These are phyloP conservation scores for Phaseolus coccineus DNA, from an alignment of 331 rosid species.

Conservation along the genomic window DNA sequence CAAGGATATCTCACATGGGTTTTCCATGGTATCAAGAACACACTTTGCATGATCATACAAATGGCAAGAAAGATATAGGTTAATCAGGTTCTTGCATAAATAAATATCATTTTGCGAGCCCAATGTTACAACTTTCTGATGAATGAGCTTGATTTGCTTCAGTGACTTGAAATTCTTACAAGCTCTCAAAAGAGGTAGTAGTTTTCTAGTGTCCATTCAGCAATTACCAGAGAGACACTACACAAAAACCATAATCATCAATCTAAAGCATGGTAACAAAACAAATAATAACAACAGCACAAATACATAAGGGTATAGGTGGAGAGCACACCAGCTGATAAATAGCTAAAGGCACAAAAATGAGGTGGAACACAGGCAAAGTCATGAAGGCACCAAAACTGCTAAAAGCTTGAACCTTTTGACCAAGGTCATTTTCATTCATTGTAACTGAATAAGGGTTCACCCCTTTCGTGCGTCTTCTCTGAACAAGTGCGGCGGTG, in stretches of 20 bases:
- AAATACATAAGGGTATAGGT: background rate
- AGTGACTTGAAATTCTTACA: constrained; percentile 56
- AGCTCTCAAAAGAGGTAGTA: constrained; percentile 57
- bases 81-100: constrained; percentile 63
- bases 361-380: background rate
- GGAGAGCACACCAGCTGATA: background rate
- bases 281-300: background rate
- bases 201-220: constrained; percentile 60
- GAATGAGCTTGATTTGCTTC: constrained; percentile 67
- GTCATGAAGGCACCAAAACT: background rate
- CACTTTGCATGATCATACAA: constrained; percentile 53
- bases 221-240: constrained; percentile 9
- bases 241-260: constrained; percentile 1
- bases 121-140: constrained; percentile 64
- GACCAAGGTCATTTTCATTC: background rate
- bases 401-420: background rate
- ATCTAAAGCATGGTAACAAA: constrained; percentile 1
- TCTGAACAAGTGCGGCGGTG: no score
- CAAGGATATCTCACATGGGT: constrained; percentile 61
- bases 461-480: background rate
- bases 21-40: constrained; percentile 57
- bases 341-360: background rate
- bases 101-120: constrained; percentile 61
- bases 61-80: constrained; percentile 63
- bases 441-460: background rate